Percentiles rank a stretch among this genome's conserved stretches.
These are phyloP conservation scores for Diaporthe sp. DNA, from an alignment of 2,329 filamentous ascomycete genomes.

Conservation along the genomic window DNA sequence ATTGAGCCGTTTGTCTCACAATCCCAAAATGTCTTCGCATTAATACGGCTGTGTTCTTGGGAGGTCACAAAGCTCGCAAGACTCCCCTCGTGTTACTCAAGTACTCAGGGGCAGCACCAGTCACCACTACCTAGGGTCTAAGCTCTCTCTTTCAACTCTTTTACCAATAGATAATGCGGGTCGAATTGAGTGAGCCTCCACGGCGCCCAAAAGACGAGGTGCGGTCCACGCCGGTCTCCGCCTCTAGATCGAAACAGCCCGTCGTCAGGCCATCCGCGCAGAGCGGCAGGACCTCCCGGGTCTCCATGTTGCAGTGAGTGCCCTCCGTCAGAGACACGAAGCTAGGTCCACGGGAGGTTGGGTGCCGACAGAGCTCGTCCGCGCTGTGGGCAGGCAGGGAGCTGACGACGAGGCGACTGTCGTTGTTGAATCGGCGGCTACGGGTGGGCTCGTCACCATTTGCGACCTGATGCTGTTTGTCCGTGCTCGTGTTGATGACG, in stretches of 20 bases:
- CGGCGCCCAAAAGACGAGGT: background rate
- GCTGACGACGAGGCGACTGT: slow-evolving; percentile 8
- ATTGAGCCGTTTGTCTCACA: background rate
- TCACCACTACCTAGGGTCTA: no score
- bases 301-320: background rate
- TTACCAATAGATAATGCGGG: slow-evolving; percentile 11
- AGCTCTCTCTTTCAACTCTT: background rate
- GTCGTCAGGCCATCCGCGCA: background rate
- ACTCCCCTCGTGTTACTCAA: background rate
- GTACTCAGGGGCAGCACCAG: no score
- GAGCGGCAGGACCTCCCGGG: slow-evolving; percentile 1
- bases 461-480: background rate
- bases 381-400: slow-evolving; percentile 5
- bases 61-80: background rate
- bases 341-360: background rate
- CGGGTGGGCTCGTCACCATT: background rate
- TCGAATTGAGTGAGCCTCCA: background rate
- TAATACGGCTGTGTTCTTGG: background rate
- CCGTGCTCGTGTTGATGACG: background rate
- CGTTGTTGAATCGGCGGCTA: background rate
- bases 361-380: background rate
- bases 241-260: background rate
- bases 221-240: background rate
- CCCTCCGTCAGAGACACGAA: background rate
- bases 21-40: background rate